A percentile compares a stretch with the other conserved stretches of the same genome.
Evolutionary conservation across 441 rosid genomes (phyloP).

Genomic region (Pelargonium citronellum): DNA sequence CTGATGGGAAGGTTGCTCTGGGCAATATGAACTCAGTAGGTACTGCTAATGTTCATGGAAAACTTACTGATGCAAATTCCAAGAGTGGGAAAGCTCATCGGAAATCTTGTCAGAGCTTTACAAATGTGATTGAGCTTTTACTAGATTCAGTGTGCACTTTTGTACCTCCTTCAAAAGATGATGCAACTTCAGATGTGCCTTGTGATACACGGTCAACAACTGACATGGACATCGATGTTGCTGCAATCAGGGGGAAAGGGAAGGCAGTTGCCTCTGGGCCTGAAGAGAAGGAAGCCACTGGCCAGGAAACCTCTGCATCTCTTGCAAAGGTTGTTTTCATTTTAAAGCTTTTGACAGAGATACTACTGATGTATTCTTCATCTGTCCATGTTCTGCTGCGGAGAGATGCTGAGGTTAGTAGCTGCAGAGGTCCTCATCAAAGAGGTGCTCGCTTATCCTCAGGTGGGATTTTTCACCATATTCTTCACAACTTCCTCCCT

Average conservation of each 20-base stretch:
- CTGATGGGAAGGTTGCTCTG: constrained; percentile 58
- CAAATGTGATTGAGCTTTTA: constrained; percentile 81
- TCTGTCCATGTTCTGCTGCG: constrained; percentile 77
- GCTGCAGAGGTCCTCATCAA: constrained; percentile 51
- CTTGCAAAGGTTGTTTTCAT: constrained; percentile 85
- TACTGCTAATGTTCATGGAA: constrained; percentile 46
- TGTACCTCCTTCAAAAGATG: constrained; percentile 66
- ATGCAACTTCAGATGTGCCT: constrained; percentile 27
- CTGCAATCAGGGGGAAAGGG: constrained; percentile 77
- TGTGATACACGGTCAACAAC: constrained; percentile 41
- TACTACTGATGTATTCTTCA: constrained; percentile 75
- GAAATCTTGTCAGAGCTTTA: constrained; percentile 79
- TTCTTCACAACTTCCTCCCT: constrained; percentile 72
- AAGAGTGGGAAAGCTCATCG: constrained; percentile 68
- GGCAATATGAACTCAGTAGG: constrained; percentile 31
- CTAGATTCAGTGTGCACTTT: constrained; percentile 65
- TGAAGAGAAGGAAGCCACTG: constrained; percentile 47
- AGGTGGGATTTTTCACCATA: constrained; percentile 79
- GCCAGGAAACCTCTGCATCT: constrained; percentile 63
- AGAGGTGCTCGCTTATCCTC: constrained; percentile 37
- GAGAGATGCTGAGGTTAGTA: constrained; percentile 68
- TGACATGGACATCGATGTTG: constrained; percentile 91
- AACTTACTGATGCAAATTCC: constrained; percentile 46
- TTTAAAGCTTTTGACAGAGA: constrained; percentile 90
- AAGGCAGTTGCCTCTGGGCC: constrained; percentile 65